These are phyloP conservation scores for Cercospora beticola DNA, from an alignment of 2,329 filamentous ascomycete species.

Conservation along the genomic window DNA sequence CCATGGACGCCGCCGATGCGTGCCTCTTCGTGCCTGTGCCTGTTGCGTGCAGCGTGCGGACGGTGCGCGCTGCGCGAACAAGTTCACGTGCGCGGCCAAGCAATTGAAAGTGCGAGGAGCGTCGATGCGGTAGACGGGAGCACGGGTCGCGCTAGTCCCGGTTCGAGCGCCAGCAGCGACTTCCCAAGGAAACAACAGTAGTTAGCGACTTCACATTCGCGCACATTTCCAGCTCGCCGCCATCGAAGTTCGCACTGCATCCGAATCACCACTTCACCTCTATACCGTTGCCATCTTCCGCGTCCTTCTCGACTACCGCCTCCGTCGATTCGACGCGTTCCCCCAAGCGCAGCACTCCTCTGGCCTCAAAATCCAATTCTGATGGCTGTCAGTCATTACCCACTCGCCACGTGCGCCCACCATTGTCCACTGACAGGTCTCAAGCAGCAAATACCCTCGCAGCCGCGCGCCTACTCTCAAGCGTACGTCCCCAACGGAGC, in stretches of 20 bases:
- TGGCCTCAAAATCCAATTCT: slow-evolving; percentile 1
- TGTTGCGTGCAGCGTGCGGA: neutral
- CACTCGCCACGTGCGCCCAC: neutral
- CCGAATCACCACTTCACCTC: neutral
- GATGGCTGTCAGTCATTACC: slow-evolving; percentile 6
- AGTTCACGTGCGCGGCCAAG: neutral
- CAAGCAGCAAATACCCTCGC: slow-evolving; percentile 50
- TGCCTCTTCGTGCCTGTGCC: neutral
- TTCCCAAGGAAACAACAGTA: neutral
- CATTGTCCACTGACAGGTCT: neutral
- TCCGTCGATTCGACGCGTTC: neutral
- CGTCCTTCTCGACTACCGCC: neutral
- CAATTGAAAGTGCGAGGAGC: neutral
- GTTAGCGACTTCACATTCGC: neutral
- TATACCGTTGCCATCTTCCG: neutral
- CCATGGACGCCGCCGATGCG: neutral
- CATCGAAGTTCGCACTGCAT: neutral
- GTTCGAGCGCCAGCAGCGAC: neutral
- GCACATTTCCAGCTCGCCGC: neutral
- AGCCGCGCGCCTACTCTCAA: slow-evolving; percentile 52
- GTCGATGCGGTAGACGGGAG: neutral
- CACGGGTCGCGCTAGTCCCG: neutral
- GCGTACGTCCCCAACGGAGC: slow-evolving; percentile 50
- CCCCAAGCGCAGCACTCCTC: neutral
- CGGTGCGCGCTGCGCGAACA: neutral